phyloP scores from a whole-genome alignment of 305 asterid genomes.

The Caryopteris hybrid region DNA sequence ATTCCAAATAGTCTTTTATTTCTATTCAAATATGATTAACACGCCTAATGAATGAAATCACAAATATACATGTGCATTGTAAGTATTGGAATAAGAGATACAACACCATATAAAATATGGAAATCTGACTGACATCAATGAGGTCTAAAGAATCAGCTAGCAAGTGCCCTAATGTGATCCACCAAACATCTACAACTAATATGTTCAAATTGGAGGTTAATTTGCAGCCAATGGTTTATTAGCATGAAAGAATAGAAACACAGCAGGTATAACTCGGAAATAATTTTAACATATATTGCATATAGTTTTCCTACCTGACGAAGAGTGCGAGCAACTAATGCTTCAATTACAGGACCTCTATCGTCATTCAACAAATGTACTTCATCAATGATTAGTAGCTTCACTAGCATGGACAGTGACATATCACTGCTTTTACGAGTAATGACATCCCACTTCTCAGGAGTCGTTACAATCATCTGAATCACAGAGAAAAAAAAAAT shows the following conservation, averaged over 20 bases:
- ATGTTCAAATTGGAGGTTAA: no score
- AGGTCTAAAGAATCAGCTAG: no score
- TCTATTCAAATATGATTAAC: no score
- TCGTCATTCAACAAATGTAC: constrained; percentile 96
- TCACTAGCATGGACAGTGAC: constrained; percentile 95
- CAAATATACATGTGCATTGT: no score
- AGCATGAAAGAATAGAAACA: neutral
- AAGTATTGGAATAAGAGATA: no score
- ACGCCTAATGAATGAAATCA: no score
- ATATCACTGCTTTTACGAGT: constrained; percentile 98
- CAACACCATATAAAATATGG: no score
- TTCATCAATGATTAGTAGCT: constrained; percentile 96
- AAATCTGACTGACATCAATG: no score
- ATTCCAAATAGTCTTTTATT: no score
- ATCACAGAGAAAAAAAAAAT: constrained; percentile 16
- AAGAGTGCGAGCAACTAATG: constrained; percentile 96
- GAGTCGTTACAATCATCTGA: constrained; percentile 99
- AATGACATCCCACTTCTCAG: constrained; percentile 99
- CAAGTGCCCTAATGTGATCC: no score
- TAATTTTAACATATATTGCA: constrained; percentile 14
- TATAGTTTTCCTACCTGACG: constrained; percentile 67
- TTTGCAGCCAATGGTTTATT: neutral
- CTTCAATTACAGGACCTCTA: constrained; percentile 96
- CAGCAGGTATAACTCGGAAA: neutral
- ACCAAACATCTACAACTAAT: no score